A percentile compares a stretch with the other conserved stretches of the same genome.
Conservation (phyloP, 1,284 basidiomycete genomes). For the Microbotryum violaceum region DNA sequence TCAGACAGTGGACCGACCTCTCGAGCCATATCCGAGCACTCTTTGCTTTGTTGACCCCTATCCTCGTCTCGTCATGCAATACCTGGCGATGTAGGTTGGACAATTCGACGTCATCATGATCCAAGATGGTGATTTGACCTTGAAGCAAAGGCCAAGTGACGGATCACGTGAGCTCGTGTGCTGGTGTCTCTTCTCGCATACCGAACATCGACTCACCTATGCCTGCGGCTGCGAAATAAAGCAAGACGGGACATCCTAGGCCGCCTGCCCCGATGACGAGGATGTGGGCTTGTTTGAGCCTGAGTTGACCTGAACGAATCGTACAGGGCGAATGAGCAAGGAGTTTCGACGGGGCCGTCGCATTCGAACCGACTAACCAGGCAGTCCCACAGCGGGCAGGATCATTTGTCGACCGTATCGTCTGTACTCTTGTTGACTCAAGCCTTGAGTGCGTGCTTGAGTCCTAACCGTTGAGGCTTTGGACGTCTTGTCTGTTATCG, state of each 20-base stretch:
- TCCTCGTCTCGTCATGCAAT: constrained; percentile 67
- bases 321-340: not conserved
- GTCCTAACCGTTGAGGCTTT: too few relatives aligned
- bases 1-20: not conserved
- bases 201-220: constrained; percentile 54
- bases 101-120: constrained; percentile 81
- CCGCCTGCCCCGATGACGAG: constrained; percentile 92
- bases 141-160: not conserved
- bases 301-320: constrained; percentile 64
- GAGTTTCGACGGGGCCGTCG: not conserved
- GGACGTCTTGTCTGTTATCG: not conserved
- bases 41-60: constrained; percentile 76
- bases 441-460: constrained; percentile 30
- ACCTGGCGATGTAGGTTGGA: constrained; percentile 94
- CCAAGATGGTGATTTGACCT: constrained; percentile 79
- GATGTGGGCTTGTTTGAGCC: constrained; percentile 64
- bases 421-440: constrained; percentile 58
- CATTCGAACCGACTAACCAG: constrained; percentile 45
- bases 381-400: constrained; percentile 75
- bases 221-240: constrained; percentile 86
- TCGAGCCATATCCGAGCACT: constrained; percentile 53
- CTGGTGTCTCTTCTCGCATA: not conserved
- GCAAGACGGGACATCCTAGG: constrained; percentile 87
- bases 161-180: not conserved
- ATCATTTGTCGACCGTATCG: constrained; percentile 98